Conservation (phyloP, 192 early-diverging fungal genomes). For the Coemansia sp. region DNA sequence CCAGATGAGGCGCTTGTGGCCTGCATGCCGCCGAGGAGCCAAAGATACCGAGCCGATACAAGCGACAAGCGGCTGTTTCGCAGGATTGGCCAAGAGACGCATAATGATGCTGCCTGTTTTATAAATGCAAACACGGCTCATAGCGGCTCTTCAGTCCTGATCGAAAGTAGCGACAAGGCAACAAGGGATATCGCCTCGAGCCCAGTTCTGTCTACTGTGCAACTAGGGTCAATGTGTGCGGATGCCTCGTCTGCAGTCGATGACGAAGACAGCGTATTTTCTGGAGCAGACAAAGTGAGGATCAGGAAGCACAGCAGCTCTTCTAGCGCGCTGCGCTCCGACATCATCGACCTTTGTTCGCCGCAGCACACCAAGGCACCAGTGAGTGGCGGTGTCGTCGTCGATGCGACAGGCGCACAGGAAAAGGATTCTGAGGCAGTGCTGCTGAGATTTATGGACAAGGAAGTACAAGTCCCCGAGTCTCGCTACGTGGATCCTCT, state of each 20-base stretch:
- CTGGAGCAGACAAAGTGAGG: conserved; percentile 10
- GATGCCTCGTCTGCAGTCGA: neutral
- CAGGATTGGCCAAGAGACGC: neutral
- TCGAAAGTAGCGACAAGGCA: neutral
- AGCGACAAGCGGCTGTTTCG: neutral
- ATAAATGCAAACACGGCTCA: neutral
- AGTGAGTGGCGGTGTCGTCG: neutral
- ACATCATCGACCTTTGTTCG: conserved; percentile 16
- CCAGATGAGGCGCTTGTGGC: neutral
- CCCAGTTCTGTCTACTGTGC: neutral
- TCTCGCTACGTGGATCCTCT: conserved; percentile 23
- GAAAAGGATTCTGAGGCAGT: conserved; percentile 7
- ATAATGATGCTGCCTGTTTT: neutral
- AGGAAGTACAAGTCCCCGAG: conserved; percentile 10
- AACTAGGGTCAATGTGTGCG: neutral
- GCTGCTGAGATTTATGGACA: conserved; percentile 17
- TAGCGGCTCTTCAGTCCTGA: neutral
- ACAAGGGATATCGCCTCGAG: neutral
- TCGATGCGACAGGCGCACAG: neutral
- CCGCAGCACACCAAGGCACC: neutral
- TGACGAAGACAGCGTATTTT: conserved; percentile 34
- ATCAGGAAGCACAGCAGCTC: neutral
- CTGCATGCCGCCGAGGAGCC: neutral
- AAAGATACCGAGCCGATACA: neutral
- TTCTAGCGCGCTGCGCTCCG: neutral